Conservation (phyloP, 2,329 filamentous ascomycete species). For the Pseudogymnoascus sp. region DNA sequence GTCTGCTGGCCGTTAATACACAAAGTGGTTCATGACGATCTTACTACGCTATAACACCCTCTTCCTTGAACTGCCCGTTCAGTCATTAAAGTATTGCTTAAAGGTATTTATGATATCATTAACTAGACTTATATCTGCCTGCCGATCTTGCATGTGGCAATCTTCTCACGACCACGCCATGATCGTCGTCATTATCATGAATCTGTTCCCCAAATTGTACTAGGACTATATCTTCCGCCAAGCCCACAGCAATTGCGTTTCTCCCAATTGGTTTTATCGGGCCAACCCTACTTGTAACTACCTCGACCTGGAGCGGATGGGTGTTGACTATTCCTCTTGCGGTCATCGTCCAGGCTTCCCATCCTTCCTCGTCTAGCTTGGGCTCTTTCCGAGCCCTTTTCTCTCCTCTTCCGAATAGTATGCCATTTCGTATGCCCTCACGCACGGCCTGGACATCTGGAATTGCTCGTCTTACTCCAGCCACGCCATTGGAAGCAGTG, state of each 20-base stretch:
- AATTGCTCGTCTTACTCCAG: background rate
- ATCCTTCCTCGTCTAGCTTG: background rate
- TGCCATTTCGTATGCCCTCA: background rate
- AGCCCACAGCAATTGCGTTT: background rate
- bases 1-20: background rate
- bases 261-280: background rate
- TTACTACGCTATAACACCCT: background rate
- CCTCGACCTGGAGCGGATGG: background rate
- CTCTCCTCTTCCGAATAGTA: background rate
- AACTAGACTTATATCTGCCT: background rate
- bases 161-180: background rate
- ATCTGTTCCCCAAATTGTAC: background rate
- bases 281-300: background rate
- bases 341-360: background rate
- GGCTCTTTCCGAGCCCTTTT: background rate
- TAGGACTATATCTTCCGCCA: background rate
- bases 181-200: background rate
- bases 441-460: background rate
- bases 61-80: background rate
- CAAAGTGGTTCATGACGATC: background rate
- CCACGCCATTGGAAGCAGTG: background rate
- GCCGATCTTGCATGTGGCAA: background rate
- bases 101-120: background rate
- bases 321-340: background rate
- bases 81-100: background rate